phyloP scores from a whole-genome alignment of 1,284 basidiomycete species.

The Pseudomicrostroma phylloplanum region DNA sequence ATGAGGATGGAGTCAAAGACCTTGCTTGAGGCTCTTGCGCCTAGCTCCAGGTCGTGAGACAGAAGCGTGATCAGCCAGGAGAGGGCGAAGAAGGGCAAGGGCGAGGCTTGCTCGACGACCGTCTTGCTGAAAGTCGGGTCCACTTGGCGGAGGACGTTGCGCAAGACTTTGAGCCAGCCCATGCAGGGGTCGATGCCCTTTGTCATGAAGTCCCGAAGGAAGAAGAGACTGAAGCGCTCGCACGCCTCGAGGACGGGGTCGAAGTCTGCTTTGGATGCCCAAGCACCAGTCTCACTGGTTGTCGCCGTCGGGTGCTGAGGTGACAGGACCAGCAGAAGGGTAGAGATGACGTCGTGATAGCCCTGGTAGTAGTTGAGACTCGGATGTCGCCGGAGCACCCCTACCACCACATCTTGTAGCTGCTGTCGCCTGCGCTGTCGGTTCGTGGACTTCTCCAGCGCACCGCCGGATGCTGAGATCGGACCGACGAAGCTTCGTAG shows the following conservation, averaged over 20 bases:
- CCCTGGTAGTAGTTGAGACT: conserved; percentile 75
- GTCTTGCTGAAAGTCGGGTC: conserved; percentile 67
- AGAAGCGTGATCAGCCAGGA: conserved; percentile 85
- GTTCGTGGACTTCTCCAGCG: background rate
- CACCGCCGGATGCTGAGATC: background rate
- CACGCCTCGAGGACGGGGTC: conserved; percentile 17
- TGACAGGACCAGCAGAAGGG: conserved; percentile 62
- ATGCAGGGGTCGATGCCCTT: conserved; percentile 73
- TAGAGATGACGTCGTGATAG: conserved; percentile 84
- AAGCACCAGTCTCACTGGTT: conserved; percentile 6
- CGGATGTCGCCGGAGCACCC: conserved; percentile 67
- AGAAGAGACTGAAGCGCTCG: conserved; percentile 68
- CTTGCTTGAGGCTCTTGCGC: conserved; percentile 56
- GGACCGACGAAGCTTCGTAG: conserved; percentile 36
- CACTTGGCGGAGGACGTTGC: conserved; percentile 63
- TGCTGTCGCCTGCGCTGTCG: conserved; percentile 20
- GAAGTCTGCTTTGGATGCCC: conserved; percentile 1
- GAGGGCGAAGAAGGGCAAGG: conserved; percentile 76
- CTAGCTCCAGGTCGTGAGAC: conserved; percentile 66
- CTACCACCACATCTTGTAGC: conserved; percentile 52
- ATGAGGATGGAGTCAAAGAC: conserved; percentile 80
- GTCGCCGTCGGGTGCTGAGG: conserved; percentile 2
- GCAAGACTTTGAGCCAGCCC: conserved; percentile 68
- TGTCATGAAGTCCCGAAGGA: conserved; percentile 84
- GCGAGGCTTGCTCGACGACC: conserved; percentile 60